phyloP scores from a whole-genome alignment of 768 basidiomycete genomes.

The Mycena sanguinolenta region DNA sequence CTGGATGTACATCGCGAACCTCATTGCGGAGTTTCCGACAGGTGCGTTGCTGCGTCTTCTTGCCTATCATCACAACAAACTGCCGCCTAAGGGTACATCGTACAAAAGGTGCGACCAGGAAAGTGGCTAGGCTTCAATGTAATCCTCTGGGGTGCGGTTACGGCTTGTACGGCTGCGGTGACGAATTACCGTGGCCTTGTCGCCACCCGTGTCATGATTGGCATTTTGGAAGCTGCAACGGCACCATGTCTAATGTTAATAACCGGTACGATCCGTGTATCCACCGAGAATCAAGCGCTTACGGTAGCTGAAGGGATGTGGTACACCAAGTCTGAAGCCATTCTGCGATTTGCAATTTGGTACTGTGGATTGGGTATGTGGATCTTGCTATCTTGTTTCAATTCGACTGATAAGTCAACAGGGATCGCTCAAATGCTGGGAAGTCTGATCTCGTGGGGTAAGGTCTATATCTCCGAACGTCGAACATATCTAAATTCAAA shows the following conservation, averaged over 20 bases:
- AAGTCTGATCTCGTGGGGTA: slow-evolving; percentile 34
- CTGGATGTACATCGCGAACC: slow-evolving; percentile 36
- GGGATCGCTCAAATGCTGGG: slow-evolving; percentile 37
- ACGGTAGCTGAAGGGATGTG: slow-evolving; percentile 28
- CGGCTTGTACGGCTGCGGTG: slow-evolving; percentile 34
- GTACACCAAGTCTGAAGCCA: slow-evolving; percentile 37
- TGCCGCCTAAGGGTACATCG: slow-evolving; percentile 30
- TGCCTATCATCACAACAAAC: not conserved
- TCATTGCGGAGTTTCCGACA: slow-evolving; percentile 34
- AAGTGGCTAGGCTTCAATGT: slow-evolving; percentile 37
- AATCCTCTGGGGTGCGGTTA: slow-evolving; percentile 35
- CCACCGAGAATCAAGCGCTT: not conserved
- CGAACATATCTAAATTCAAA: not conserved
- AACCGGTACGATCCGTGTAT: slow-evolving; percentile 18
- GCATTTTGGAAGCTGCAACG: slow-evolving; percentile 35
- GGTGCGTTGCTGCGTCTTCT: slow-evolving; percentile 13
- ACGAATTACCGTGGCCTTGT: slow-evolving; percentile 32
- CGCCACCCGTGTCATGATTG: slow-evolving; percentile 32
- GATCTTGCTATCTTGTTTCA: not conserved
- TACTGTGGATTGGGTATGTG: slow-evolving; percentile 33
- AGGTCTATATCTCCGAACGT: not conserved
- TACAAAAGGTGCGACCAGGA: slow-evolving; percentile 35
- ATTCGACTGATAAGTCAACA: not conserved
- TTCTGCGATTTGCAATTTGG: slow-evolving; percentile 36
- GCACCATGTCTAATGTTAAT: slow-evolving; percentile 37